phyloP scores from a whole-genome alignment of 1,284 basidiomycete species.

The Malassezia cuniculi region DNA sequence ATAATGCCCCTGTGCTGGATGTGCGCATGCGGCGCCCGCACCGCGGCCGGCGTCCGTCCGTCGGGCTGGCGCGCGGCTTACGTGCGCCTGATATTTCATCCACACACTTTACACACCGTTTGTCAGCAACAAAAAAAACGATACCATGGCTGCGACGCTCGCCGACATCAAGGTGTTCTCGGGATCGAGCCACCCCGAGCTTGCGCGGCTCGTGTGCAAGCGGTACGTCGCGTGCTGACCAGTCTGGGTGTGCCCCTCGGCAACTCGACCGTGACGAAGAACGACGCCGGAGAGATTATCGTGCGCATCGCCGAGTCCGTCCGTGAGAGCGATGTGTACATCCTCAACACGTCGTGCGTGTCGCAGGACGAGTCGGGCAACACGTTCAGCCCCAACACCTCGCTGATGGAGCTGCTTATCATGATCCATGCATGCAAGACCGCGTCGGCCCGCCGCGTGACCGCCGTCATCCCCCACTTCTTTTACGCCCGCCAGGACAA shows the following conservation, averaged over 20 bases:
- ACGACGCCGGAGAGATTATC: slow-evolving; percentile 80
- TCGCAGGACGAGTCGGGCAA: slow-evolving; percentile 45
- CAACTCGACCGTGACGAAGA: slow-evolving; percentile 62
- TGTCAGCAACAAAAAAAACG: neutral
- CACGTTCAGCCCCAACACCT: slow-evolving; percentile 49
- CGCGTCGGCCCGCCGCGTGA: slow-evolving; percentile 77
- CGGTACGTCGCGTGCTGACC: slow-evolving; percentile 51
- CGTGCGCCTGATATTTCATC: neutral
- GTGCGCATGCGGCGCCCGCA: neutral
- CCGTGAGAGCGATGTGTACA: slow-evolving; percentile 96
- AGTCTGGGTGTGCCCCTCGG: slow-evolving; percentile 39
- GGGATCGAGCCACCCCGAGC: slow-evolving; percentile 63
- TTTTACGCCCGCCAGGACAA: slow-evolving; percentile 61
- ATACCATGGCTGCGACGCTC: slow-evolving; percentile 13
- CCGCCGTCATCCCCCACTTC: slow-evolving; percentile 58
- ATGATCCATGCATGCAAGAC: slow-evolving; percentile 98
- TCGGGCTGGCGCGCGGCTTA: too few relatives aligned
- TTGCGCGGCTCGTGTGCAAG: slow-evolving; percentile 83
- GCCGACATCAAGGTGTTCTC: slow-evolving; percentile 26
- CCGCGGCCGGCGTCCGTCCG: too few relatives aligned
- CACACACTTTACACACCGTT: neutral
- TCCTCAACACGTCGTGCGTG: slow-evolving; percentile 85
- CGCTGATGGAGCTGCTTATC: slow-evolving; percentile 91
- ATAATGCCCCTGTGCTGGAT: neutral
- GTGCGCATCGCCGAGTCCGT: slow-evolving; percentile 89